Evolutionary conservation across 1,139 yeast genomes (phyloP).

Genomic region (Scheffersomyces illinoinensis): DNA sequence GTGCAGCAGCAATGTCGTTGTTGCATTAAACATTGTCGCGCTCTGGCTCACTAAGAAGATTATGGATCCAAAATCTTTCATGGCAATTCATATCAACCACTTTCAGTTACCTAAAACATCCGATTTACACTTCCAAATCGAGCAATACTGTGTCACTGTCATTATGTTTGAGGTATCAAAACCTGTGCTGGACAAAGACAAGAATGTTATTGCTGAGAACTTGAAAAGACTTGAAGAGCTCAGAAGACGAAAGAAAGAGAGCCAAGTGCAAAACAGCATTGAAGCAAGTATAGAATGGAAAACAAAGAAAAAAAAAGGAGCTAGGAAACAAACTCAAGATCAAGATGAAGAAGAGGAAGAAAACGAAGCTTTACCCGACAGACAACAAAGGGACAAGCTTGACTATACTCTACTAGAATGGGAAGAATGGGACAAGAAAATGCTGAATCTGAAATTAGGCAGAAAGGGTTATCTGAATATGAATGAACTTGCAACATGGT

Average conservation of each 20-base stretch:
- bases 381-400: constrained; percentile 42
- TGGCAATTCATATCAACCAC: neutral
- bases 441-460: constrained; percentile 5
- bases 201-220: constrained; percentile 3
- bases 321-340: constrained; percentile 6
- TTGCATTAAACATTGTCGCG: neutral
- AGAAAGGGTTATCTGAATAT: constrained; percentile 37
- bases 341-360: constrained; percentile 7
- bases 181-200: neutral
- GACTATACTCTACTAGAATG: constrained; percentile 69
- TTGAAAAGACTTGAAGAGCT: constrained; percentile 14
- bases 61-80: neutral
- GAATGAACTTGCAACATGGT: constrained; percentile 53
- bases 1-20: neutral
- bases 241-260: constrained; percentile 16
- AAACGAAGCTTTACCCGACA: constrained; percentile 13
- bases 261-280: constrained; percentile 19
- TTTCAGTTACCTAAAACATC: neutral
- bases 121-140: neutral
- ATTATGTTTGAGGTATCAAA: neutral
- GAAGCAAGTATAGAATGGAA: constrained; percentile 12
- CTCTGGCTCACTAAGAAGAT: neutral
- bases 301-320: constrained; percentile 11
- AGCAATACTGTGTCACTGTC: neutral
- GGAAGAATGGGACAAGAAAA: constrained; percentile 61